Base-by-base conservation (phyloP, 1,284 basidiomycete species). In the Lignosus rhinocerotis region DNA sequence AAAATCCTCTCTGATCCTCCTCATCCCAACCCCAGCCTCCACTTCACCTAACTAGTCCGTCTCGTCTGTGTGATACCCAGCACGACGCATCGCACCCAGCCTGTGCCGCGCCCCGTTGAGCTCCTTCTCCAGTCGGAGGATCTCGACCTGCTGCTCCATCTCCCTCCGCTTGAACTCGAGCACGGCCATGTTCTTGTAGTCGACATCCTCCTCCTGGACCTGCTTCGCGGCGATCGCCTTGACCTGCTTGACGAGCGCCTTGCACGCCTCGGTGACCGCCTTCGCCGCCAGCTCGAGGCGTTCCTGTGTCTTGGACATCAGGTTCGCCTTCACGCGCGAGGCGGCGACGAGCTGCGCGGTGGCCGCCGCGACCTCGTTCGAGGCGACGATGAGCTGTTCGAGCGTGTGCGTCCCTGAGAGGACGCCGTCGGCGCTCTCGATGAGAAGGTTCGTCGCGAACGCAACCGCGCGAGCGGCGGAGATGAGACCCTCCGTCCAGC, bases 81-180 rank as follows among this genome's bases (percentile, higher is more conserved):
- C 93, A 51, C 94, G 83, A 60, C 94, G 83, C 92, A 96, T 96
- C 49, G 87, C 88, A 45, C 94, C 95, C 63, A 97, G 75, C 62
- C 87, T 82, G 73, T 94, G 87, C 58, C 94, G 82, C 25, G 94
- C 92, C 38, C 90, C 93, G 49, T 90, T 92, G 36, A 99, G 80
- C 11, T 98, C 94, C 80, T 98, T 98, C 81, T 98, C 96, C 67
- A 98, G 77, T 72, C 91, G 96, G 66, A 99, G 80, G 65, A 99
- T 98, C 74, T 97, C 93, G 46, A 99, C 97, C 77, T 98, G 96
- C 73, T 97, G 94, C 77, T 99, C 96, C 95, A 99, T 98, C 82
- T 98, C 95, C 51, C 87, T 81, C 69, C 87, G 92, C 84, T 99
- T 99, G 86, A 98, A 98, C 76, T 99, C 96, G 72, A 98, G 83